These are phyloP conservation scores for Juncus inflexus DNA, from an alignment of 176 grass and related monocot species.

Conservation along the genomic window DNA sequence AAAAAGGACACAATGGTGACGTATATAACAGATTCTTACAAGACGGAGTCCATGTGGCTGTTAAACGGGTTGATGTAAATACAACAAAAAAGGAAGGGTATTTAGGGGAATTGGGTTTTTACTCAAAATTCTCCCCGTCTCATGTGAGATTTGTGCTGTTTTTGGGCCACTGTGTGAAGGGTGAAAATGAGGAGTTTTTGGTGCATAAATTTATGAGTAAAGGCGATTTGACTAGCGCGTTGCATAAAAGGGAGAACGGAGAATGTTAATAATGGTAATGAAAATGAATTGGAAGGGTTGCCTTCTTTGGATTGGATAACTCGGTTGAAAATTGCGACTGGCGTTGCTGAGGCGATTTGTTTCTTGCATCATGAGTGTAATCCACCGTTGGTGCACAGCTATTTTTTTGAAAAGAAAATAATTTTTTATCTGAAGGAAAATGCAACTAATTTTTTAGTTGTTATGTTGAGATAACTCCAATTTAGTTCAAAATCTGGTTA, in stretches of 20 bases:
- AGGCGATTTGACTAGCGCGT: slow-evolving; percentile 65
- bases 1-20: slow-evolving; percentile 60
- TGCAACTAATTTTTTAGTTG: no score
- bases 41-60: slow-evolving; percentile 47
- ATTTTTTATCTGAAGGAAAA: neutral
- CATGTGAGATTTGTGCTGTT: slow-evolving; percentile 58
- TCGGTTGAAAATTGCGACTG: slow-evolving; percentile 79
- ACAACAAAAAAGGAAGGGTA: slow-evolving; percentile 31
- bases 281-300: slow-evolving; percentile 30
- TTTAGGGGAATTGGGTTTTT: slow-evolving; percentile 45
- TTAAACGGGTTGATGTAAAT: slow-evolving; percentile 52
- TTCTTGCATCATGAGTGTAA: slow-evolving; percentile 78
- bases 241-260: slow-evolving; percentile 47
- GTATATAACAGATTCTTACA: slow-evolving; percentile 61
- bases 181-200: slow-evolving; percentile 49
- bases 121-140: slow-evolving; percentile 30
- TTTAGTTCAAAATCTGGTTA: neutral
- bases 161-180: slow-evolving; percentile 51
- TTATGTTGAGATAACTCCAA: slow-evolving; percentile 1
- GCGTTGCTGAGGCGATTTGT: slow-evolving; percentile 71
- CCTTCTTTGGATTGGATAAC: slow-evolving; percentile 93
- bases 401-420: slow-evolving; percentile 11
- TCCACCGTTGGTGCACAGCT: slow-evolving; percentile 85
- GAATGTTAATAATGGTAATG: no score
- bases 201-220: slow-evolving; percentile 70